Evolutionary conservation across 331 rosid genomes (phyloP).

Genomic region (Acacia concinna): DNA sequence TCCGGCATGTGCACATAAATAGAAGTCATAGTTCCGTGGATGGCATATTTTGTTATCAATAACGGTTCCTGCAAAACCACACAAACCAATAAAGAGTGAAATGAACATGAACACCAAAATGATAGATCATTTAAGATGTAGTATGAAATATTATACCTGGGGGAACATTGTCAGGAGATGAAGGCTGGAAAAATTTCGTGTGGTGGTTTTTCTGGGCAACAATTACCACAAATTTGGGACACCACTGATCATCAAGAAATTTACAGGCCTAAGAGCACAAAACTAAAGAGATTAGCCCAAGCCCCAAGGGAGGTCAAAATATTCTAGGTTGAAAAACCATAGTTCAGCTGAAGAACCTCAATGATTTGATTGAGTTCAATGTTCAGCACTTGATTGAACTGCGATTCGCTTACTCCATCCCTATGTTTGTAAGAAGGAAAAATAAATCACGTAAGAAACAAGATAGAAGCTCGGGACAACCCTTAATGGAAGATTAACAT

Average conservation of each 20-base stretch:
- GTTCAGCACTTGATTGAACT: conserved; percentile 87
- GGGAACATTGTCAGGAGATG: conserved; percentile 82
- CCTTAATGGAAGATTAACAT: neutral
- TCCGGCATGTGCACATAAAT: conserved; percentile 94
- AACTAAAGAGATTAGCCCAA: neutral
- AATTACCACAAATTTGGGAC: conserved; percentile 80
- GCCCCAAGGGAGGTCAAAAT: neutral
- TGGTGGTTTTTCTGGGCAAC: conserved; percentile 94
- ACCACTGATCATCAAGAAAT: conserved; percentile 79
- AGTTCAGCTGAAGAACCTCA: conserved; percentile 48
- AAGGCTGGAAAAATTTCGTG: conserved; percentile 81
- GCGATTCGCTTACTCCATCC: conserved; percentile 97
- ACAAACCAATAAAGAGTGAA: neutral
- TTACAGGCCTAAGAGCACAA: conserved; percentile 66
- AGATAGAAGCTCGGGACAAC: neutral
- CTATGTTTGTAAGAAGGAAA: conserved; percentile 31
- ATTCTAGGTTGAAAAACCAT: neutral
- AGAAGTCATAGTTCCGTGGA: conserved; percentile 84
- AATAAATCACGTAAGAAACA: neutral
- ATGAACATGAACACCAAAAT: neutral
- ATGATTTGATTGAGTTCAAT: conserved; percentile 77
- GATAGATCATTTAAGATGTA: neutral
- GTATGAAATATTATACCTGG: conserved; percentile 49
- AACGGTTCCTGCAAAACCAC: conserved; percentile 62
- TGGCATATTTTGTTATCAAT: conserved; percentile 87